phyloP scores from a whole-genome alignment of 331 rosid species.

The Acacia pycnantha region DNA sequence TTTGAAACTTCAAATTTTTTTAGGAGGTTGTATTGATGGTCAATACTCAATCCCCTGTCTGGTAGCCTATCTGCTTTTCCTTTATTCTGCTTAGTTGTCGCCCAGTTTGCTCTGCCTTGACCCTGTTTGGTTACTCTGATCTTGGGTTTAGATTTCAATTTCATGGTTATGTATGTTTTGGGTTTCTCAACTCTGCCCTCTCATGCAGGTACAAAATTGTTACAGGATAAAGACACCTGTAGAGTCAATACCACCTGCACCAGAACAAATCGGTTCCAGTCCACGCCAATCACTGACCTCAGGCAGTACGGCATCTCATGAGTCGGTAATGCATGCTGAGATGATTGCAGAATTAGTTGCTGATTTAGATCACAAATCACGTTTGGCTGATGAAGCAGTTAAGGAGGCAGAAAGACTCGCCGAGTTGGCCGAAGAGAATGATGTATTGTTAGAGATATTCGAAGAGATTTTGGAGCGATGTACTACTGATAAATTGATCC shows the following conservation, averaged over 20 bases:
- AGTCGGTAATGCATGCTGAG: conserved; percentile 12
- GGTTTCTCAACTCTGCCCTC: not conserved
- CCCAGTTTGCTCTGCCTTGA: not conserved
- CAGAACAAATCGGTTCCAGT: conserved; percentile 19
- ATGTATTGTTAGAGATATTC: conserved; percentile 1
- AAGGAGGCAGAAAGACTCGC: conserved; percentile 15
- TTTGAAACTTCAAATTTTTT: not conserved
- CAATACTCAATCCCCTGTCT: not conserved
- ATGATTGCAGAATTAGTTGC: conserved; percentile 27
- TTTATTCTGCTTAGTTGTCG: not conserved
- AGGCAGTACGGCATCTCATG: not conserved
- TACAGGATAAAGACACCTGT: not conserved
- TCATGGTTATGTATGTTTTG: not conserved
- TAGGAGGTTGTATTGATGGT: not conserved
- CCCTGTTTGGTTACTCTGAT: not conserved
- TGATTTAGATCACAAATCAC: conserved; percentile 29
- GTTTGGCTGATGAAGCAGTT: conserved; percentile 31
- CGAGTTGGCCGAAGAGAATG: conserved; percentile 15
- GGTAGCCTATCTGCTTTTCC: not conserved
- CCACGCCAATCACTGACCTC: not conserved
- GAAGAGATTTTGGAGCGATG: conserved; percentile 27
- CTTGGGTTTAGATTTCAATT: not conserved
- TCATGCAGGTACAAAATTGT: conserved; percentile 29
- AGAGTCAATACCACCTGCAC: conserved; percentile 9
- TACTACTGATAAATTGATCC: not conserved